A percentile compares a stretch with the other conserved stretches of the same genome.
phyloP scores from a whole-genome alignment of 352 stramenopile species.

The Pythium dissotocum region DNA sequence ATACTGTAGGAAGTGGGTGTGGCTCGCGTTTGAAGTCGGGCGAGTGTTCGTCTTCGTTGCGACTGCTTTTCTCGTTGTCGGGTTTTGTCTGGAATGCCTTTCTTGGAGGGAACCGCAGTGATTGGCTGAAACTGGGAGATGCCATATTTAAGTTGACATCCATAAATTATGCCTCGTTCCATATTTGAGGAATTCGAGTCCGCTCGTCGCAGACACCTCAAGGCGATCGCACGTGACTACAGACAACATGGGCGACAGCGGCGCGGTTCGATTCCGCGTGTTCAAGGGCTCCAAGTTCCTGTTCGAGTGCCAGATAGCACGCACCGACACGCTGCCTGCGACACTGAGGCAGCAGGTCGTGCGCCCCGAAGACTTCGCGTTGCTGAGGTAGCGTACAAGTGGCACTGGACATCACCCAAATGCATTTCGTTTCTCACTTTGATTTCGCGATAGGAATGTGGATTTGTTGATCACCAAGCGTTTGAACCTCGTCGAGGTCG shows the following conservation, averaged over 20 bases:
- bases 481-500: constrained; percentile 52
- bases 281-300: constrained; percentile 69
- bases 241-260: constrained; percentile 4
- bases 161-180: constrained; percentile 4
- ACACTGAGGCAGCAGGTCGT: constrained; percentile 28
- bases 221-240: neutral
- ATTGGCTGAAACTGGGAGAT: constrained; percentile 42
- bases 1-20: neutral
- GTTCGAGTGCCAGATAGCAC: constrained; percentile 54
- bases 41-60: neutral
- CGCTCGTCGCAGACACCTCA: constrained; percentile 14
- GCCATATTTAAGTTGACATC: neutral
- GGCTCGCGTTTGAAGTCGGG: neutral
- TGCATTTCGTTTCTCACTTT: neutral
- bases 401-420: neutral
- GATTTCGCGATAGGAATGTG: constrained; percentile 31
- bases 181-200: neutral
- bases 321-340: constrained; percentile 10
- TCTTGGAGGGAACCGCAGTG: constrained; percentile 40
- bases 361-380: constrained; percentile 39
- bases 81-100: constrained; percentile 20
- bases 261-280: constrained; percentile 51
- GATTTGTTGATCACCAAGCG: constrained; percentile 61
- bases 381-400: constrained; percentile 38
- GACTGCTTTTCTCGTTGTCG: neutral